These are phyloP conservation scores for Arthrobotrys sphaeroides DNA, from an alignment of 2,329 filamentous ascomycete species.

Conservation along the genomic window DNA sequence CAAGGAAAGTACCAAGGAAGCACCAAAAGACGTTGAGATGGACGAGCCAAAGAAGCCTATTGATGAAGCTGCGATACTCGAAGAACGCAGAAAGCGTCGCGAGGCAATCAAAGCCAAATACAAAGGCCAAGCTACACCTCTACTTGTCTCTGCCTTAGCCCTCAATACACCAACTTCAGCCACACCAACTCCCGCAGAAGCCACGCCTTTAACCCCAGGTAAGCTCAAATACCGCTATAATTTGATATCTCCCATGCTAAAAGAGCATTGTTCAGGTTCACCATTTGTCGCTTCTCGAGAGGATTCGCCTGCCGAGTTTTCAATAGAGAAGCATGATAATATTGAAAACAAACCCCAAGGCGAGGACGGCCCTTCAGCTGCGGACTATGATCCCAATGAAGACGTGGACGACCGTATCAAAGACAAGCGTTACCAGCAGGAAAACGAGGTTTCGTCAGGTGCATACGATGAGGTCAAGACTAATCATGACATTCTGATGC, in stretches of 20 bases:
- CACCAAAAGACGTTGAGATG: constrained; percentile 57
- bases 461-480: constrained; percentile 70
- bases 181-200: constrained; percentile 62
- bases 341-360: constrained; percentile 62
- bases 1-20: constrained; percentile 43
- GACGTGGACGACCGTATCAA: constrained; percentile 84
- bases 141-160: constrained; percentile 78
- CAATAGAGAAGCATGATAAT: constrained; percentile 70
- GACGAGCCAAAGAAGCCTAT: constrained; percentile 69
- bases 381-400: constrained; percentile 87
- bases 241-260: constrained; percentile 5
- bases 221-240: background rate
- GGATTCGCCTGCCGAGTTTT: constrained; percentile 69
- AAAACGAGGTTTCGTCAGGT: constrained; percentile 67
- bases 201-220: constrained; percentile 59
- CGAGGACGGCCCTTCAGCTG: constrained; percentile 83
- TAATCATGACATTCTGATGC: constrained; percentile 60
- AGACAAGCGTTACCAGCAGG: constrained; percentile 72
- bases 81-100: constrained; percentile 82
- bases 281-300: constrained; percentile 62
- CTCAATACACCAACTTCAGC: constrained; percentile 68
- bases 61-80: constrained; percentile 83
- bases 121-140: constrained; percentile 73
- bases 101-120: constrained; percentile 88
- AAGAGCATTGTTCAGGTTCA: constrained; percentile 20